These are phyloP conservation scores for Gnomoniopsis smithogilvyi DNA, from an alignment of 2,329 filamentous ascomycete genomes.

Conservation along the genomic window DNA sequence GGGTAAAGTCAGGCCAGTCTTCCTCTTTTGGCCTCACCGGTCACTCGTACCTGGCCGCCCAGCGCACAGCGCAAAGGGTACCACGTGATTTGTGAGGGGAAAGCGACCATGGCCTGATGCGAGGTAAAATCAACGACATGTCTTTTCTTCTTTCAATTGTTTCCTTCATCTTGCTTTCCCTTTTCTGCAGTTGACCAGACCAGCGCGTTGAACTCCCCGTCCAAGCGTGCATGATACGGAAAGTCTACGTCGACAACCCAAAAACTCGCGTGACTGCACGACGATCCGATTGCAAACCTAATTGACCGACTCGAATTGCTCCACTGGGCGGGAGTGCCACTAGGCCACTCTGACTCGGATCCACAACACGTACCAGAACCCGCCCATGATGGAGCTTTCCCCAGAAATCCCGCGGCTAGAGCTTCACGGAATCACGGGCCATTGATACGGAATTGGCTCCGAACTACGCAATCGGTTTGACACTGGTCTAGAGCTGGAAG, in stretches of 20 bases:
- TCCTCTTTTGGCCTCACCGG: background rate
- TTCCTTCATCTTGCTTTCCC: background rate
- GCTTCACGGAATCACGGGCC: background rate
- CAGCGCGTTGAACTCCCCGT: no score
- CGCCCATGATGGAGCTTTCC: slow-evolving; percentile 17
- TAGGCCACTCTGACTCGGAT: background rate
- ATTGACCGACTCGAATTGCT: slow-evolving; percentile 4
- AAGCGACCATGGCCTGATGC: background rate
- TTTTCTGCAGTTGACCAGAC: background rate
- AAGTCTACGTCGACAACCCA: no score
- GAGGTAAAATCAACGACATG: slow-evolving; percentile 17
- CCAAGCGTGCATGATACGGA: no score
- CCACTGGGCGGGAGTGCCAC: background rate
- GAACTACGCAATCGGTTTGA: background rate
- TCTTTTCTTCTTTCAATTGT: background rate
- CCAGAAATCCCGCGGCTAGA: slow-evolving; percentile 16
- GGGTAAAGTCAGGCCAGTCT: slow-evolving; percentile 17
- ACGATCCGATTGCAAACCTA: slow-evolving; percentile 6
- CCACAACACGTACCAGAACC: slow-evolving; percentile 10
- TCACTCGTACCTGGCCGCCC: background rate
- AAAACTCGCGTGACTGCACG: background rate
- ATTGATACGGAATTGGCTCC: background rate
- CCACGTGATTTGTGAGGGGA: slow-evolving; percentile 17
- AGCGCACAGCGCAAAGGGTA: no score
- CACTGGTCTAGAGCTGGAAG: background rate